A percentile compares a stretch with the other conserved stretches of the same genome.
phyloP scores from a whole-genome alignment of 2,329 filamentous ascomycete species.

The Talaromyces verruculosus region DNA sequence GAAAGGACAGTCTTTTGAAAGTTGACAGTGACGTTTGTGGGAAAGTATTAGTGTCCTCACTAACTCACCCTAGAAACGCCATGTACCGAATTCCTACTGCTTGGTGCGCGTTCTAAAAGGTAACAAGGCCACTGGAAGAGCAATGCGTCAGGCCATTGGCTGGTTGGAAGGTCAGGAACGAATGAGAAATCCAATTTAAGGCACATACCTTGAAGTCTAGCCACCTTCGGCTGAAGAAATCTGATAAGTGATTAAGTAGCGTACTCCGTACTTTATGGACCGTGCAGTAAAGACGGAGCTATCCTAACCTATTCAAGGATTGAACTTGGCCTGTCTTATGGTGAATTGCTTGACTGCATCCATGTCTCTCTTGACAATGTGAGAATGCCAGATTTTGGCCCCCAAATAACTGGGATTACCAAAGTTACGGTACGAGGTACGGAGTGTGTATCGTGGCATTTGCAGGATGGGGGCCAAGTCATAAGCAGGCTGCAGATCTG shows the following conservation, averaged over 20 bases:
- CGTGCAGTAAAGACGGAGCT: background rate
- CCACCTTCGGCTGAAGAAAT: background rate
- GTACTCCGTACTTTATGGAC: background rate
- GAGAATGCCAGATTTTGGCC: background rate
- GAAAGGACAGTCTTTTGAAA: background rate
- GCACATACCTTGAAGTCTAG: background rate
- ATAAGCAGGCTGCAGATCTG: background rate
- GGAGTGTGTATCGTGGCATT: background rate
- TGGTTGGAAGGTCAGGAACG: background rate
- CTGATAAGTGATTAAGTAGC: background rate
- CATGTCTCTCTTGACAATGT: background rate
- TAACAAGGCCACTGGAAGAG: background rate
- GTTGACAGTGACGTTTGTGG: background rate
- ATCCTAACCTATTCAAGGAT: background rate
- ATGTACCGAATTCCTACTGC: background rate
- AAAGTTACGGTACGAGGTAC: conserved; percentile 2
- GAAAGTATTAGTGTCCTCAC: background rate
- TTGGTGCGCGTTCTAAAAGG: background rate
- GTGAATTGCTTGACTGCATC: background rate
- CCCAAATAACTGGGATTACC: background rate
- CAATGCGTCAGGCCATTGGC: background rate
- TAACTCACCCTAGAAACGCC: background rate
- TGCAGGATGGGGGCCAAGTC: conserved; percentile 8
- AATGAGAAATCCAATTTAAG: background rate
- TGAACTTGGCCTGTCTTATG: background rate